Conservation (phyloP, 2,329 filamentous ascomycete species). For the Leptoxyphium fumago region DNA sequence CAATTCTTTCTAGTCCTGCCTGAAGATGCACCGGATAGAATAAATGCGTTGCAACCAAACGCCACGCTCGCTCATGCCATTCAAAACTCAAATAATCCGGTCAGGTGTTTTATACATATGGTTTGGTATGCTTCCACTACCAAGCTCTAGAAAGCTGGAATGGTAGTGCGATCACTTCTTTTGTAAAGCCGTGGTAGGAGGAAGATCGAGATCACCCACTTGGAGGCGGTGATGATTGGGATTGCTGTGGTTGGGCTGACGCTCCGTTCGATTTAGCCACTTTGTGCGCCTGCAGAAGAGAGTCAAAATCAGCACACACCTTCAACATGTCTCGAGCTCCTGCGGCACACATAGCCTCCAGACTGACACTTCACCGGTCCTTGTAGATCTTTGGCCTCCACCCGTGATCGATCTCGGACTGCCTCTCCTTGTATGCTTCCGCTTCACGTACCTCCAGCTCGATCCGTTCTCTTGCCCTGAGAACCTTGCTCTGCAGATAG, state of each 20-base stretch:
- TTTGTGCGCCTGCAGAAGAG: constrained; percentile 3
- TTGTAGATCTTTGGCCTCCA: constrained; percentile 96
- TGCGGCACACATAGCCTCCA: not conserved
- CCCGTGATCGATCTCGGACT: constrained; percentile 67
- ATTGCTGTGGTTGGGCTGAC: not conserved
- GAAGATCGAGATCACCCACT: constrained; percentile 1
- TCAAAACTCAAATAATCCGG: too few relatives aligned
- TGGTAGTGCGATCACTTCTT: too few relatives aligned
- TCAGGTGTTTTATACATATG: too few relatives aligned
- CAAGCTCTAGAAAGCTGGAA: too few relatives aligned
- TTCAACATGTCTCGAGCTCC: not conserved
- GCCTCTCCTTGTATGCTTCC: constrained; percentile 54
- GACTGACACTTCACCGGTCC: constrained; percentile 41
- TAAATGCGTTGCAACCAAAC: constrained; percentile 7
- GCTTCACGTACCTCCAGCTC: constrained; percentile 69
- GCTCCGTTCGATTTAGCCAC: constrained; percentile 3
- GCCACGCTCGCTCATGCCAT: constrained; percentile 5
- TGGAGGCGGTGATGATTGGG: not conserved
- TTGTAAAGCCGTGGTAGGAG: constrained; percentile 1
- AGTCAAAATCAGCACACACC: constrained; percentile 6
- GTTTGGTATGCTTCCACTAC: too few relatives aligned
- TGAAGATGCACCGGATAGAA: constrained; percentile 6
- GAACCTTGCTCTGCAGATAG: constrained; percentile 93
- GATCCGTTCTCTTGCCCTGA: constrained; percentile 80
- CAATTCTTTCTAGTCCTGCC: not conserved